Percentiles rank a stretch among this genome's conserved stretches.
These are phyloP conservation scores for Calendula officinalis DNA, from an alignment of 129 eudicot genomes.

Conservation along the genomic window DNA sequence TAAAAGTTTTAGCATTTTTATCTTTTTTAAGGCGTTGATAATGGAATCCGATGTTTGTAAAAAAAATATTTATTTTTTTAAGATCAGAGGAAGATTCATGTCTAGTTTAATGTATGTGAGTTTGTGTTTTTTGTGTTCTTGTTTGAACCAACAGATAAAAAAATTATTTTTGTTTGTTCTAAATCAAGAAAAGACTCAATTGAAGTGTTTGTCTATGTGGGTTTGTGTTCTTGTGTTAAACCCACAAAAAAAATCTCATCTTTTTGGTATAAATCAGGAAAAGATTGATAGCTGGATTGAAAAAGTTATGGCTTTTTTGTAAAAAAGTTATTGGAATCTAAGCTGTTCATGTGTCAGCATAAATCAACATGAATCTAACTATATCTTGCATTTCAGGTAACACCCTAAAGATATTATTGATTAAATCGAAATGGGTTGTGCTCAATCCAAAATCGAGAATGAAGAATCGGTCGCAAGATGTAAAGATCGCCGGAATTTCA, in stretches of 20 bases:
- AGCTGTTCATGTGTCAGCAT: neutral
- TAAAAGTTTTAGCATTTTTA: neutral
- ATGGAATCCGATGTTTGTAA: constrained; percentile 4
- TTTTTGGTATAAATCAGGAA: constrained; percentile 4
- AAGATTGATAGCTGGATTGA: constrained; percentile 7
- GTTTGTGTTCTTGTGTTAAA: neutral
- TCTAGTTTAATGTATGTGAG: neutral
- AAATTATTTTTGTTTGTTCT: neutral
- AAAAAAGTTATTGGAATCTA: constrained; percentile 28
- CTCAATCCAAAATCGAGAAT: constrained; percentile 92
- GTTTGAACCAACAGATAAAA: neutral
- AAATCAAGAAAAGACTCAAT: neutral
- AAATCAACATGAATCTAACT: neutral
- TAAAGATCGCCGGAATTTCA: constrained; percentile 78
- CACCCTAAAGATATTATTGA: constrained; percentile 20
- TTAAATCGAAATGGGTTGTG: constrained; percentile 72
- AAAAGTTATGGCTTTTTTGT: constrained; percentile 24
- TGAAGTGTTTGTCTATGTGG: neutral
- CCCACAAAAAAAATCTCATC: neutral
- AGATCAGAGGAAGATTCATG: too few relatives aligned
- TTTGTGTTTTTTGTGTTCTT: neutral
- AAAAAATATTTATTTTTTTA: neutral
- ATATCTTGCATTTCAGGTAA: constrained; percentile 19
- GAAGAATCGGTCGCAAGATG: constrained; percentile 92
- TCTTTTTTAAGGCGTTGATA: neutral